Evolutionary conservation across 192 early-diverging fungal genomes (phyloP).

Genomic region (Backusella tuberculispora): DNA sequence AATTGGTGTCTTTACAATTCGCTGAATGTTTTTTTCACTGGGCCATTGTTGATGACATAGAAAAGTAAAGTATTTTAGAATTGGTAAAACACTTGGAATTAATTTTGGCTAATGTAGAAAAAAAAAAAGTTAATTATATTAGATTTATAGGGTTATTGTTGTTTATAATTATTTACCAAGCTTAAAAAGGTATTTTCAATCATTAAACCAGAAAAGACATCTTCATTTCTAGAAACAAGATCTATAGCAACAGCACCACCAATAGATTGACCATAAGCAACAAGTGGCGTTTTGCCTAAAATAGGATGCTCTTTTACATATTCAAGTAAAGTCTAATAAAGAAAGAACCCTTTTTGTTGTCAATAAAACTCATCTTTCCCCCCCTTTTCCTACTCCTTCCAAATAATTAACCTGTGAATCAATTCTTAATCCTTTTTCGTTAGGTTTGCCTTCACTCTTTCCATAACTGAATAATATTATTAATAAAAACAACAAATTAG

Average conservation of each 20-base stretch:
- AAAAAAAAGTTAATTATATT: background rate
- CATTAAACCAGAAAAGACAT: conserved; percentile 78
- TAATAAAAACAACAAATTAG: no score
- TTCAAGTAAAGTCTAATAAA: conserved; percentile 77
- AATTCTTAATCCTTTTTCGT: conserved; percentile 84
- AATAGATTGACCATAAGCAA: conserved; percentile 95
- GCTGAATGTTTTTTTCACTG: conserved; percentile 72
- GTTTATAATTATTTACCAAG: conserved; percentile 55
- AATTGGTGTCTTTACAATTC: conserved; percentile 69
- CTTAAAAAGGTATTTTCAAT: conserved; percentile 95
- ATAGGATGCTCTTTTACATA: conserved; percentile 79
- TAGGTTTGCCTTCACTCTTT: conserved; percentile 80
- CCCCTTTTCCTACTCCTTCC: no score
- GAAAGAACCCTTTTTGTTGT: background rate
- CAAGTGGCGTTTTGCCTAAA: conserved; percentile 73
- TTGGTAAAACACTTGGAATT: conserved; percentile 85
- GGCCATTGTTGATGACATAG: conserved; percentile 91
- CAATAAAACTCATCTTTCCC: background rate
- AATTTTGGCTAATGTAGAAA: conserved; percentile 67
- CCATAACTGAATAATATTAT: conserved; percentile 67
- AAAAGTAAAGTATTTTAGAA: conserved; percentile 72
- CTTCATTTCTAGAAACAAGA: conserved; percentile 77
- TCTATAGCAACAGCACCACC: conserved; percentile 96
- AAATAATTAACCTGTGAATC: conserved; percentile 71
- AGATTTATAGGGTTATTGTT: background rate